A percentile compares a stretch with the other conserved stretches of the same genome.
phyloP scores from a whole-genome alignment of 2,329 filamentous ascomycete genomes.

The Cladosporium halotolerans region DNA sequence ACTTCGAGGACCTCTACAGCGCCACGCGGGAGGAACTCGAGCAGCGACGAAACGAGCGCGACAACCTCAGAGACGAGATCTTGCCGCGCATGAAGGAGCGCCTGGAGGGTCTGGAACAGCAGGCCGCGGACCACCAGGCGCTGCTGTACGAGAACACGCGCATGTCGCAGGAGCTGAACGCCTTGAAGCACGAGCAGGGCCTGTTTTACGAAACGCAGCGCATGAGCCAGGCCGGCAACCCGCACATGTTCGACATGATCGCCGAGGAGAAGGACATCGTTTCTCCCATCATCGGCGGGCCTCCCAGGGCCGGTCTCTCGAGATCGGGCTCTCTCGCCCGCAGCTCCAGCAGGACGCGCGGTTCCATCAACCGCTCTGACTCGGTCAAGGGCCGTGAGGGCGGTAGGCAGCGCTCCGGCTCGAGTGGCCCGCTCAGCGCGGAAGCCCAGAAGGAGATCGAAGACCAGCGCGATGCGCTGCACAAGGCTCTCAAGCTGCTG shows the following conservation, averaged over 20 bases:
- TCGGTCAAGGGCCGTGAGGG: constrained; percentile 34
- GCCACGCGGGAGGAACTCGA: constrained; percentile 79
- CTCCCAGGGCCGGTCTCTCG: constrained; percentile 31
- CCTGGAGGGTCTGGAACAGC: constrained; percentile 70
- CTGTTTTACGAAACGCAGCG: constrained; percentile 4
- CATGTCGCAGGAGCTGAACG: constrained; percentile 78
- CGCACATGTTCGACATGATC: constrained; percentile 49
- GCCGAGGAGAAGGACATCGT: constrained; percentile 49
- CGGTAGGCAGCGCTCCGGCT: constrained; percentile 37
- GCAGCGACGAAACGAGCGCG: constrained; percentile 76
- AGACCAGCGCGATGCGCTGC: constrained; percentile 85
- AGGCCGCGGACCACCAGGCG: constrained; percentile 65
- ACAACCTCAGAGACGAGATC: constrained; percentile 84
- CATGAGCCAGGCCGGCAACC: constrained; percentile 29
- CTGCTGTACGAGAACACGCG: constrained; percentile 74
- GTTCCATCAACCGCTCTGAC: constrained; percentile 25
- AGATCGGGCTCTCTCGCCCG: constrained; percentile 55
- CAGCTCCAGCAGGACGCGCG: constrained; percentile 32
- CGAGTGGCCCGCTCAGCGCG: constrained; percentile 33
- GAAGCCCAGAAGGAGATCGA: constrained; percentile 89
- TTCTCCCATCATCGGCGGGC: constrained; percentile 15
- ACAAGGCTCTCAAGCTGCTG: constrained; percentile 76
- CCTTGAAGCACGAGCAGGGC: constrained; percentile 51
- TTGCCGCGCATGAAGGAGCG: constrained; percentile 71
- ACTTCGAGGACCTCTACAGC: constrained; percentile 84